These are phyloP conservation scores for Coemansia umbellata DNA, from an alignment of 192 early-diverging fungal species.

Conservation along the genomic window DNA sequence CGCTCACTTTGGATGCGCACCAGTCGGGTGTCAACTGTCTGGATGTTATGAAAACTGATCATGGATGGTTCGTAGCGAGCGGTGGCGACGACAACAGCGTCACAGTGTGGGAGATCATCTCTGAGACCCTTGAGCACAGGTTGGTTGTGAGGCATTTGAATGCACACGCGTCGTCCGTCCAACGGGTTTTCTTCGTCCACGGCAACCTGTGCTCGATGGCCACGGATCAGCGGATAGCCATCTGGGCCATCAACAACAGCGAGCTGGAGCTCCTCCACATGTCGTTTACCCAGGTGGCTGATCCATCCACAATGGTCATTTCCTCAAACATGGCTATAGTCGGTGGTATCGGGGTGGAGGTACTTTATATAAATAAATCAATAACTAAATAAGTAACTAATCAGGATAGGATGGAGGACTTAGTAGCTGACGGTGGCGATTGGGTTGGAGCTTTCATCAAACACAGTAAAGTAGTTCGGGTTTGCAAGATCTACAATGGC, in stretches of 20 bases:
- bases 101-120: constrained; percentile 62
- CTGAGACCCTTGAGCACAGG: constrained; percentile 6
- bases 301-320: constrained; percentile 52
- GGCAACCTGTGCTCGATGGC: constrained; percentile 36
- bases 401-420: neutral
- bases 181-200: constrained; percentile 29
- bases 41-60: constrained; percentile 15
- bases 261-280: constrained; percentile 37
- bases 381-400: neutral
- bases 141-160: neutral
- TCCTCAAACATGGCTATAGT: constrained; percentile 26
- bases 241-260: constrained; percentile 44
- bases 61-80: constrained; percentile 48
- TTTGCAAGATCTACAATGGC: constrained; percentile 21
- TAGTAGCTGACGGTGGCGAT: constrained; percentile 17
- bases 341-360: constrained; percentile 59
- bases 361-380: constrained; percentile 27
- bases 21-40: constrained; percentile 79
- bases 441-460: constrained; percentile 8
- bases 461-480: constrained; percentile 29
- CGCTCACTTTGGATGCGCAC: constrained; percentile 22
- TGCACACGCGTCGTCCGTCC: constrained; percentile 69
- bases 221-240: constrained; percentile 67
- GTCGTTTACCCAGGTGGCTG: constrained; percentile 62
- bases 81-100: constrained; percentile 84